These are phyloP conservation scores for Rhizophora mangle DNA, from an alignment of 345 rosid species.

Conservation along the genomic window DNA sequence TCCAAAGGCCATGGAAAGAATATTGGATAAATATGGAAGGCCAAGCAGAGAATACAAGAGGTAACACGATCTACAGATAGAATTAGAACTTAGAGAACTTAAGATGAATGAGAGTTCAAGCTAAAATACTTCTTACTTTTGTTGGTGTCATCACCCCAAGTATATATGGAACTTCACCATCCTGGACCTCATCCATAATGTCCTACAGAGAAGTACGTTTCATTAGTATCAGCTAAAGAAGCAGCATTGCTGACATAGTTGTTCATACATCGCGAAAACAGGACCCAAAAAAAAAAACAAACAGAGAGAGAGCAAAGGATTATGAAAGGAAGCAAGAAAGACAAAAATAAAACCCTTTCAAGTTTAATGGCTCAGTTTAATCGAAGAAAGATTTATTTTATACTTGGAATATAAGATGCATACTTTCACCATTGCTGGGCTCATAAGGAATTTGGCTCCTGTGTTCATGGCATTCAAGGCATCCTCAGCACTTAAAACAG, in stretches of 20 bases:
- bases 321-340: background rate
- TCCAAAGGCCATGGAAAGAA: too few relatives aligned
- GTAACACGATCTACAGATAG: too few relatives aligned
- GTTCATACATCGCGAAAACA: too few relatives aligned
- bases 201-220: slow-evolving; percentile 30
- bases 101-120: background rate
- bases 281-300: background rate
- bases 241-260: background rate
- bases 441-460: slow-evolving; percentile 61
- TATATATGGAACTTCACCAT: slow-evolving; percentile 40
- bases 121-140: slow-evolving; percentile 39
- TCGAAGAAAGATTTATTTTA: background rate
- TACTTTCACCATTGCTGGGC: slow-evolving; percentile 53
- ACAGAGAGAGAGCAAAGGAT: background rate
- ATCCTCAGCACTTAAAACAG: slow-evolving; percentile 43
- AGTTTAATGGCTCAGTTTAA: background rate
- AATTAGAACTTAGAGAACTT: too few relatives aligned
- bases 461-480: slow-evolving; percentile 38
- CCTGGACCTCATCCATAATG: slow-evolving; percentile 33
- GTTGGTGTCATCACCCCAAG: slow-evolving; percentile 72
- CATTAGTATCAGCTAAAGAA: background rate
- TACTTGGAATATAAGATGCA: background rate
- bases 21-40: background rate
- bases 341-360: background rate
- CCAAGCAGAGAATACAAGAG: background rate